Evolutionary conservation across 108 stramenopile genomes (phyloP), one percentile per base, ranked within the genome.

Genomic region (Pseudonitzschia pungens): DNA sequence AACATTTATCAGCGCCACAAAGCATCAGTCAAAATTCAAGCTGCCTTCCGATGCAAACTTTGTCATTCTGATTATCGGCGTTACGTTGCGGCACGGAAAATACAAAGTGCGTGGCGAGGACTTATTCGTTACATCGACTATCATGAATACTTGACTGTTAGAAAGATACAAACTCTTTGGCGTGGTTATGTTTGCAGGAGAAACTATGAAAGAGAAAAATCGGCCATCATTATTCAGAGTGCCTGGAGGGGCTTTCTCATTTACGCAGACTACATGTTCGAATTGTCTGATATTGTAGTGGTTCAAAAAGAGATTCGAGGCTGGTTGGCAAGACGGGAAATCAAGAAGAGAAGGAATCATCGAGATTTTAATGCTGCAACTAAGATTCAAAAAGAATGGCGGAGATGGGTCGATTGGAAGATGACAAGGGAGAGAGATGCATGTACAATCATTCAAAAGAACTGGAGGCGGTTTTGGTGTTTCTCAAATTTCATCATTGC

Each of bases 271-370:
- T 83, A 68, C 74, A 70, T 77, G 73, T 71, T 83, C 59, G 82
- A 77, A 16, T 76, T 89, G 69, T 84, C 83, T 29, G 81, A 87
- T 45, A 80, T 87, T 65, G 71, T 91, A 14, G 77, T 84, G 16
- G 78, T 73, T 1, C 90, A 91, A 71, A 91, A 84, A 55, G 60
- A 85, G 36, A 77, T 75, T 15, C 69, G 90, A 32, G 75, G 80
- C 5, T 88, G 77, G 81, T 29, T 77, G 48, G 75, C 83, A 31
- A 59, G 27, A 36, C 71, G 73, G 26, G 22, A 27, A 18, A 48
- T 53, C 32, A 68, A 63, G 64, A 22, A 29, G 41, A 36, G 27
- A 50, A 51, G 77, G 7, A 14, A 11, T 28, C 22, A 24, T 21
- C 67, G 70, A 26, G 27, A 57, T n/a, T 40, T 8, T 15, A 55